These are phyloP conservation scores for Madurella fahalii DNA, from an alignment of 2,329 filamentous ascomycete species.

Conservation along the genomic window DNA sequence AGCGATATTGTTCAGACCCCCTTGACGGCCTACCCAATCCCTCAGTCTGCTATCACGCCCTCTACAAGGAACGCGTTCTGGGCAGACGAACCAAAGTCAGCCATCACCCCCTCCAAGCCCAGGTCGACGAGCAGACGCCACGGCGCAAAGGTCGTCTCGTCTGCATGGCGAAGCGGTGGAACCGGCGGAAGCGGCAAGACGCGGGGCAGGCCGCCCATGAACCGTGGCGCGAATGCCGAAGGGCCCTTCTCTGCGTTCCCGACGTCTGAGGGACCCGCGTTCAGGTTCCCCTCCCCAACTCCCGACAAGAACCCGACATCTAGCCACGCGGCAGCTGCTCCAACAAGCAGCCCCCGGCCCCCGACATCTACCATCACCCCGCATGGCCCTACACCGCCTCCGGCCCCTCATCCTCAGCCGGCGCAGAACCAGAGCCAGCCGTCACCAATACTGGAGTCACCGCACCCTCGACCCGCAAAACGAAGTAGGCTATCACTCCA, in stretches of 20 bases:
- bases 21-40: conserved; percentile 67
- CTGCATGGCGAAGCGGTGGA: conserved; percentile 74
- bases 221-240: conserved; percentile 48
- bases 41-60: conserved; percentile 73
- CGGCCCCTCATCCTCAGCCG: background rate
- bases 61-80: conserved; percentile 50
- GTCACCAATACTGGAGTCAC: conserved; percentile 18
- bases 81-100: conserved; percentile 69
- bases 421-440: background rate
- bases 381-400: background rate
- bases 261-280: conserved; percentile 50
- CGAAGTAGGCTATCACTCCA: conserved; percentile 56
- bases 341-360: conserved; percentile 1
- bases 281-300: conserved; percentile 32
- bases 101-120: conserved; percentile 62
- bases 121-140: conserved; percentile 58
- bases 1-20: conserved; percentile 57
- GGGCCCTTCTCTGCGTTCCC: conserved; percentile 66
- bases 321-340: background rate
- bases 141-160: conserved; percentile 80
- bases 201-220: conserved; percentile 74
- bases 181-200: conserved; percentile 63
- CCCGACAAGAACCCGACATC: conserved; percentile 9
- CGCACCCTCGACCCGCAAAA: conserved; percentile 24
- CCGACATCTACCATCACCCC: background rate